A percentile compares a stretch with the other conserved stretches of the same genome.
Evolutionary conservation across 495 filamentous ascomycete species (phyloP).

Genomic region (Zalerion maritima): DNA sequence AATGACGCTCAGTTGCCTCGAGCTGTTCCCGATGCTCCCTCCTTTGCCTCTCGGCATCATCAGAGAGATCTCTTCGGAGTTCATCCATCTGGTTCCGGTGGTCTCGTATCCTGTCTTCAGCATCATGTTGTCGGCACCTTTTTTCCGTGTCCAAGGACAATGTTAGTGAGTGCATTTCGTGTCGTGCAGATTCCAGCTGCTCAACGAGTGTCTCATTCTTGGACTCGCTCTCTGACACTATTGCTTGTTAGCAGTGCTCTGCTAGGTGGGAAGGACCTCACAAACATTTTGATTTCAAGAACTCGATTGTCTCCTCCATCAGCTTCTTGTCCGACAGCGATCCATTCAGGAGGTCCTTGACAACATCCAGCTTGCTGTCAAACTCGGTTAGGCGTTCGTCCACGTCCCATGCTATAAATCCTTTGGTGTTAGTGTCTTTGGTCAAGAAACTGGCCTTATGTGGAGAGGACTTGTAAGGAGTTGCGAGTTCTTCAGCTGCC

Average conservation of each 20-base stretch:
- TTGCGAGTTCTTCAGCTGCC: conserved; percentile 10
- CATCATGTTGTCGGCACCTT: conserved; percentile 21
- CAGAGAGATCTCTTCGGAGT: conserved; percentile 21
- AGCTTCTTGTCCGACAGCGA: conserved; percentile 44
- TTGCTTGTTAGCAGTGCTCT: conserved; percentile 1
- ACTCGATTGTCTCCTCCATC: conserved; percentile 51
- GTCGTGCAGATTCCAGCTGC: conserved; percentile 43
- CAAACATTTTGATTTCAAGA: conserved; percentile 60
- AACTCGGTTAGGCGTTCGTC: conserved; percentile 50
- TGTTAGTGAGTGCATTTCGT: conserved; percentile 16
- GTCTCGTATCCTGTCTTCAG: conserved; percentile 23
- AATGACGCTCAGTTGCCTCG: conserved; percentile 26
- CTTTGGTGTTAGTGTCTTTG: conserved; percentile 50
- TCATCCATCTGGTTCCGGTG: conserved; percentile 21
- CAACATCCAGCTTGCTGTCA: conserved; percentile 42
- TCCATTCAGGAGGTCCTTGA: conserved; percentile 48
- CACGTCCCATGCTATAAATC: conserved; percentile 55
- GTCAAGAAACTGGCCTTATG: conserved; percentile 43
- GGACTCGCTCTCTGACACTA: no score
- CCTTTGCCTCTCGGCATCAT: conserved; percentile 15
- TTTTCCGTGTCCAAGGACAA: conserved; percentile 16
- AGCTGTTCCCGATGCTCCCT: conserved; percentile 24
- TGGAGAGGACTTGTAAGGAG: conserved; percentile 17
- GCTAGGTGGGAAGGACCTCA: conserved; percentile 43
- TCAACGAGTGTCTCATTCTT: conserved; percentile 40